Base-by-base conservation (phyloP, 306 rosid species). In the Sophora flavescens region DNA sequence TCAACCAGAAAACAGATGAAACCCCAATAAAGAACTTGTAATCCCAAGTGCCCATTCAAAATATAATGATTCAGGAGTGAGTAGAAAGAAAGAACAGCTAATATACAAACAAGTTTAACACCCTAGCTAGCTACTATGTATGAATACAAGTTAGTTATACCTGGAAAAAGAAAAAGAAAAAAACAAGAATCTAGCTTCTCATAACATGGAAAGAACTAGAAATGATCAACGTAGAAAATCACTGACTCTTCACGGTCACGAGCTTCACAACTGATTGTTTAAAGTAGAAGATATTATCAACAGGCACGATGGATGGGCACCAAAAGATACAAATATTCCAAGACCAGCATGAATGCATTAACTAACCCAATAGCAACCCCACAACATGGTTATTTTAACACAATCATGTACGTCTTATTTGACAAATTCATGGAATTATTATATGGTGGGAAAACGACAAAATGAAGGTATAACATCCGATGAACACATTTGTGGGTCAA, bases 1-100 rank as follows among this genome's bases (percentile, higher is more conserved):
- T 17, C 13, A 81, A 78, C 42, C 36, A 82, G 56, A 86, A 53
- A 61, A 75, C 70, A 35, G 80, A 81, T 26, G 68, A 76, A 81
- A 84, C 70, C 76, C 83, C 57, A 41, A 63, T 1, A 18, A 88
- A 28, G 78, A 78, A 75, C 17, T 66, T 16, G 42, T 35, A 6
- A 17, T 42, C 80, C 51, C 47, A 75, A 73, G 33, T 57, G 70
- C 69, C 71, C 84, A 85, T 81, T 76, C 48, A 67, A 32, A 10
- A 11, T 4, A 30, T 30, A 57, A 47, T n/a, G 61, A 47, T n/a
- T 15, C 47, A 67, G 36, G 12, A 48, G 26, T 5, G 38, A 35
- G 38, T 35, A 35, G 38, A 35, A 35, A 52, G 36, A 57, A 42
- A 28, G 33, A 58, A 54, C 8, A 74, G 12, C 4, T 53, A 53